Base-by-base conservation (phyloP, 352 stramenopile species). In the Pythium sp. region DNA sequence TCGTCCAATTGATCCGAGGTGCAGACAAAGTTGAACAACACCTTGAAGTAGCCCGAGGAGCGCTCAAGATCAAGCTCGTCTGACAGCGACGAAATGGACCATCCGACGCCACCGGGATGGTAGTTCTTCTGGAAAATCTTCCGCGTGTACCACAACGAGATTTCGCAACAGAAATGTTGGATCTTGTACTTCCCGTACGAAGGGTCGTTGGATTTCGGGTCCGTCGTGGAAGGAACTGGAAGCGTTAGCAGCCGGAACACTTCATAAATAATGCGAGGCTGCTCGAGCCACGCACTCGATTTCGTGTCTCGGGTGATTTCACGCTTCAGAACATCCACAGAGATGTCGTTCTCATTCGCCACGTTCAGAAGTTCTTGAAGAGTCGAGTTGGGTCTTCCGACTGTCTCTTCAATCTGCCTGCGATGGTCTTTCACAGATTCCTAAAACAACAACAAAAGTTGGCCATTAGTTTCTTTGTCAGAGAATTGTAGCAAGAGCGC, bases 401-500 rank as follows among this genome's bases (percentile, higher is more conserved):
- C 78, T 1, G 82, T 87, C 76, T 95, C 88, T 72, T 95, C 86
- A 30, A 95, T 92, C 62, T 92, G 86, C 28, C 86, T 78, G 20
- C 88, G 86, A 72, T 95, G 86, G 55, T 93, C 82, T 68, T 91
- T 94, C 12, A 93, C 86, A 1, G 87, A 94, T 78, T 93, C 87
- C 87, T 95, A 59, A 26, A 58, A 14, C 2, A 63, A 28, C 5
- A 32, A 22, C 3, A 20, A 36, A 30, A 53, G 1, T 2, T 9
- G 26, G 11, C 1, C n/a, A 36, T 51, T n/a, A 51, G 18, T 2
- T 24, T 22, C 43, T 24, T 22, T 15, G 20, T 2, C 4, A 30
- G 49, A 59, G 9, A 15, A 2, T 59, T 20, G 7, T 14, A 59
- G 26, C 7, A 14, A 12, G 28, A 64, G 14, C 9, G 11, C 28